phyloP scores from a whole-genome alignment of 1,284 basidiomycete genomes.

The Athelia sp. region DNA sequence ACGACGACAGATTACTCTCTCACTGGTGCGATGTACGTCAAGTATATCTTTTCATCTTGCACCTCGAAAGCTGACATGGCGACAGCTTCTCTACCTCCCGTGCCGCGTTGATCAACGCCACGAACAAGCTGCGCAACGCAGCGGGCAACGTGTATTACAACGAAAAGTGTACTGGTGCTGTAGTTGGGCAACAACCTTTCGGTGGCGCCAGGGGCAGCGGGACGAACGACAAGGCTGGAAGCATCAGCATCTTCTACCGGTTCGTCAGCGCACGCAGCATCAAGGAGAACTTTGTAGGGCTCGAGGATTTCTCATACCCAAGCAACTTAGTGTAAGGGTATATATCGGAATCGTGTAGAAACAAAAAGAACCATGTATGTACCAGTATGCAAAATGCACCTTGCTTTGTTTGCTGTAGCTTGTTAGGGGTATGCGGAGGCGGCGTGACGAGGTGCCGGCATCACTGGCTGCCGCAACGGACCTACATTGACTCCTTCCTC shows the following conservation, averaged over 20 bases:
- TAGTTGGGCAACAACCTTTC: slow-evolving; percentile 96
- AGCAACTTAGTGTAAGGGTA: slow-evolving; percentile 69
- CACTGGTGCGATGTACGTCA: slow-evolving; percentile 80
- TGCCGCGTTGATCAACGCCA: slow-evolving; percentile 68
- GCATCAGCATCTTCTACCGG: slow-evolving; percentile 85
- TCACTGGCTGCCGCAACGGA: too few species aligned
- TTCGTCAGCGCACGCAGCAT: slow-evolving; percentile 90
- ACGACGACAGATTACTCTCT: slow-evolving; percentile 85
- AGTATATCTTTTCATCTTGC: background rate
- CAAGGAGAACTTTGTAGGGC: slow-evolving; percentile 90
- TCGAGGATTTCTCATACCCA: slow-evolving; percentile 79
- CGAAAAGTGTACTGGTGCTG: slow-evolving; percentile 94
- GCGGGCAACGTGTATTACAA: slow-evolving; percentile 94
- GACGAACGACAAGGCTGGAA: slow-evolving; percentile 98
- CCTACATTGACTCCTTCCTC: too few species aligned
- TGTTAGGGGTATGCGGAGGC: too few species aligned
- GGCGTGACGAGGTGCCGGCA: too few species aligned
- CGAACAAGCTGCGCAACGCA: slow-evolving; percentile 79
- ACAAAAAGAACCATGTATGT: background rate
- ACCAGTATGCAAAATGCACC: background rate
- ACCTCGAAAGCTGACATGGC: slow-evolving; percentile 4
- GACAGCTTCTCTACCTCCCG: slow-evolving; percentile 79
- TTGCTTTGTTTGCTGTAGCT: too few species aligned
- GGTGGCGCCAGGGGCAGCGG: slow-evolving; percentile 91
- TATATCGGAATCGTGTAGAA: background rate